Conservation (phyloP, 331 rosid species). For the Pyracantha coccinea region DNA sequence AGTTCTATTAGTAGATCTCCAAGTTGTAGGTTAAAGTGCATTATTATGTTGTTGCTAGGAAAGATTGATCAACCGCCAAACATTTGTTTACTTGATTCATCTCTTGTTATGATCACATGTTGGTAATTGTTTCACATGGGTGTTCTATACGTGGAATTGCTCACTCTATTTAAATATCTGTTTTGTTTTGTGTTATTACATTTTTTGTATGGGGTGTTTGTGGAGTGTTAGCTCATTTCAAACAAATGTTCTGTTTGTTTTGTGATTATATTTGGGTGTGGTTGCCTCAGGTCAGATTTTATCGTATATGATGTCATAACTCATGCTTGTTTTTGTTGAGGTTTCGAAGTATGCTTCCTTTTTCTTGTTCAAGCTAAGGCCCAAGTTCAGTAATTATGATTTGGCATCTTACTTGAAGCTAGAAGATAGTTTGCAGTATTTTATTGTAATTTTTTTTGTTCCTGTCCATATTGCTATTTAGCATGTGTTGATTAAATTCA, state of each 20-base stretch:
- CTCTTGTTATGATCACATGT: background rate
- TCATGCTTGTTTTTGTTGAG: background rate
- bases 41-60: background rate
- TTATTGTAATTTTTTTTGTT: background rate
- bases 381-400: background rate
- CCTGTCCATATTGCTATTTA: background rate
- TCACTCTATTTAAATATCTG: background rate
- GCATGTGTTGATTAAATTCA: background rate
- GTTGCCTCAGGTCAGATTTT: background rate
- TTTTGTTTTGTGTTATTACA: background rate
- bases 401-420: background rate
- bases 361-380: background rate
- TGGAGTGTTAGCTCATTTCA: background rate
- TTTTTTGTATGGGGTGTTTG: background rate
- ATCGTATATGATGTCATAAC: background rate
- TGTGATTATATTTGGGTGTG: background rate
- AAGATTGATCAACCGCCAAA: background rate
- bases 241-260: background rate
- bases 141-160: background rate
- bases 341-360: background rate
- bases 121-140: background rate
- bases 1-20: background rate
- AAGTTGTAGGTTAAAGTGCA: background rate
- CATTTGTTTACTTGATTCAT: background rate
- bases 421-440: background rate